Evolutionary conservation across 129 eudicot species (phyloP).

Genomic region (Escallonia herrerae): DNA sequence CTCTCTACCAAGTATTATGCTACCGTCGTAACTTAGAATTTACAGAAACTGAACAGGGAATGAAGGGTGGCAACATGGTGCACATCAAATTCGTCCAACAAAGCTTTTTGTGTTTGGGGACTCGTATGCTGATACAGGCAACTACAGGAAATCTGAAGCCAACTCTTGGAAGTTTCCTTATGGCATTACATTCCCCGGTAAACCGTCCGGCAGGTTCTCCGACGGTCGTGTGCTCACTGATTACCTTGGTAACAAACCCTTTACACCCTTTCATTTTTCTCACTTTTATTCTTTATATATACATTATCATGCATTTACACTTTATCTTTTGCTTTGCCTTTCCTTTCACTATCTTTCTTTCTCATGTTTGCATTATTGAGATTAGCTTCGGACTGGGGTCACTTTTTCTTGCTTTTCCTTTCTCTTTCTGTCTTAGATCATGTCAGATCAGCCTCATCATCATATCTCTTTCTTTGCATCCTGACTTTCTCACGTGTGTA

Average conservation of each 20-base stretch:
- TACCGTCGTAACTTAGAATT: background rate
- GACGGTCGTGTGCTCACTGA: slow-evolving; percentile 90
- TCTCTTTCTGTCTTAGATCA: background rate
- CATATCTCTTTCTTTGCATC: slow-evolving; percentile 11
- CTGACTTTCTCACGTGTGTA: background rate
- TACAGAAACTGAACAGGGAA: slow-evolving; percentile 12
- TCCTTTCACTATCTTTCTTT: background rate
- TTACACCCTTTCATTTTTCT: background rate
- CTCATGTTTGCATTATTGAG: background rate
- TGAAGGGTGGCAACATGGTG: background rate
- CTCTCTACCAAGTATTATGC: background rate
- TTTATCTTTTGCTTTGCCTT: background rate
- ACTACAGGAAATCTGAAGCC: slow-evolving; percentile 34
- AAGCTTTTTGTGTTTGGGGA: slow-evolving; percentile 84
- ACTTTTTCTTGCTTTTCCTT: background rate
- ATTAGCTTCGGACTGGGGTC: too few species aligned
- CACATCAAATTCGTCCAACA: slow-evolving; percentile 15
- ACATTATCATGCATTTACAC: background rate
- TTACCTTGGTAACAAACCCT: slow-evolving; percentile 47
- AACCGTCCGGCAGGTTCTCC: slow-evolving; percentile 94
- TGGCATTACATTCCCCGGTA: slow-evolving; percentile 83
- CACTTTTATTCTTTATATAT: background rate
- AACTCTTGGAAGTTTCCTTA: slow-evolving; percentile 66
- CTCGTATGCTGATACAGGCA: slow-evolving; percentile 84
- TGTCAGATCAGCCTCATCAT: background rate